Evolutionary conservation across 192 early-diverging fungal genomes (phyloP).

Genomic region (Jimgerdemannia flammicorona): DNA sequence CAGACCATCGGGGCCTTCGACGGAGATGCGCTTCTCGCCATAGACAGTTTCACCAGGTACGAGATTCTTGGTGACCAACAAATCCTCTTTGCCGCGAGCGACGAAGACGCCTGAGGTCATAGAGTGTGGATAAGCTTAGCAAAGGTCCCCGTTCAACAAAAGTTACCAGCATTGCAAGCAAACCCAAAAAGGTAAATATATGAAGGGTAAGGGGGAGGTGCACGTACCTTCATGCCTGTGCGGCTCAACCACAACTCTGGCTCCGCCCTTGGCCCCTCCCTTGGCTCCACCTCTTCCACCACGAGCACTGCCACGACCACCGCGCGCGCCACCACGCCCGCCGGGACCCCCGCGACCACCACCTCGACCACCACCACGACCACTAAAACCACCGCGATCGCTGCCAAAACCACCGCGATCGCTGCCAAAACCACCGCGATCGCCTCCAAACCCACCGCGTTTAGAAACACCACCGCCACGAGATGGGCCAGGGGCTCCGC

Average conservation of each 20-base stretch:
- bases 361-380: slow-evolving; percentile 14
- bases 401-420: slow-evolving; percentile 47
- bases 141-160: too few species aligned
- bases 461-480: slow-evolving; percentile 32
- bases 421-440: slow-evolving; percentile 49
- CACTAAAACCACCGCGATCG: slow-evolving; percentile 40
- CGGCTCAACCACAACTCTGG: slow-evolving; percentile 96
- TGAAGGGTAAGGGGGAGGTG: too few species aligned
- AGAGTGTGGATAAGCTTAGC: not conserved
- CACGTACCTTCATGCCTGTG: slow-evolving; percentile 81
- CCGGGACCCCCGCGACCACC: slow-evolving; percentile 57
- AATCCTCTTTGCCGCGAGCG: slow-evolving; percentile 98
- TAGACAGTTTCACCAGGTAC: slow-evolving; percentile 97
- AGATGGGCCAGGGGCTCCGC: not conserved
- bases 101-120: slow-evolving; percentile 65
- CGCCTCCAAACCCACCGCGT: slow-evolving; percentile 49
- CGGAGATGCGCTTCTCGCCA: slow-evolving; percentile 96
- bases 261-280: slow-evolving; percentile 82
- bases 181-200: not conserved
- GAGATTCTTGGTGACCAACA: slow-evolving; percentile 97
- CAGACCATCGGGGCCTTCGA: slow-evolving; percentile 91
- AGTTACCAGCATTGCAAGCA: too few species aligned
- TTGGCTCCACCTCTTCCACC: slow-evolving; percentile 48
- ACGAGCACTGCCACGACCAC: slow-evolving; percentile 48
- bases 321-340: slow-evolving; percentile 51